Conservation (phyloP, 2,329 filamentous ascomycete genomes). For the Rosellinia necatrix region DNA sequence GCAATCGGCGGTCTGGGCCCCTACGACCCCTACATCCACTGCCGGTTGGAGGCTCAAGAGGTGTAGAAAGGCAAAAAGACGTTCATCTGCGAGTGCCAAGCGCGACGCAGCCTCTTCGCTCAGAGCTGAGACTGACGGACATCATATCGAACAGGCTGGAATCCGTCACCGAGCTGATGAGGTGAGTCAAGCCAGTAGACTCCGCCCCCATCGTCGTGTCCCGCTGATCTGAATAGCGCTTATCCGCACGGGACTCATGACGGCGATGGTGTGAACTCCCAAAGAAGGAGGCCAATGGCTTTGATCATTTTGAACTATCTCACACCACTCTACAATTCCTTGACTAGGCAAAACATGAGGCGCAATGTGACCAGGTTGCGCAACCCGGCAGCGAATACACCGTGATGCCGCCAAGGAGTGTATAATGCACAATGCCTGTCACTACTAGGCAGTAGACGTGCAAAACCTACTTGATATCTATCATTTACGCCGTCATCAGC, state of each 20-base stretch:
- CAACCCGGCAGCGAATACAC: too few relatives aligned
- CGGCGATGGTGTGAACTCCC: constrained; percentile 2
- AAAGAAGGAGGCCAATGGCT: neutral
- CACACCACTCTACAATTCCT: neutral
- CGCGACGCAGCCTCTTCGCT: constrained; percentile 11
- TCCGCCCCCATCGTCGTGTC: constrained; percentile 11
- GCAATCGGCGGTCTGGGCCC: too few relatives aligned
- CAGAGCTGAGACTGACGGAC: constrained; percentile 7
- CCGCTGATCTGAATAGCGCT: constrained; percentile 16
- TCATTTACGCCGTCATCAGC: too few relatives aligned
- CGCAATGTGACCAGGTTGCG: neutral
- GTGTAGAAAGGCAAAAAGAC: neutral
- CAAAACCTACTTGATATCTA: too few relatives aligned
- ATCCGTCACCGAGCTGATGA: constrained; percentile 15
- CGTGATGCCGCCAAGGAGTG: too few relatives aligned
- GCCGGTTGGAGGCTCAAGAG: too few relatives aligned
- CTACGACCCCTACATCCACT: too few relatives aligned
- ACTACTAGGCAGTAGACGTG: too few relatives aligned
- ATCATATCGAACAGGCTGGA: neutral
- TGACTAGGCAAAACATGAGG: neutral
- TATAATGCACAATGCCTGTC: too few relatives aligned
- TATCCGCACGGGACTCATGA: constrained; percentile 1
- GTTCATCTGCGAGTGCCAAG: constrained; percentile 1
- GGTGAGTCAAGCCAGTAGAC: constrained; percentile 6
- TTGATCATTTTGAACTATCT: neutral